These are phyloP conservation scores for Verticillium nonalfalfae DNA, from an alignment of 2,329 filamentous ascomycete species.

Conservation along the genomic window DNA sequence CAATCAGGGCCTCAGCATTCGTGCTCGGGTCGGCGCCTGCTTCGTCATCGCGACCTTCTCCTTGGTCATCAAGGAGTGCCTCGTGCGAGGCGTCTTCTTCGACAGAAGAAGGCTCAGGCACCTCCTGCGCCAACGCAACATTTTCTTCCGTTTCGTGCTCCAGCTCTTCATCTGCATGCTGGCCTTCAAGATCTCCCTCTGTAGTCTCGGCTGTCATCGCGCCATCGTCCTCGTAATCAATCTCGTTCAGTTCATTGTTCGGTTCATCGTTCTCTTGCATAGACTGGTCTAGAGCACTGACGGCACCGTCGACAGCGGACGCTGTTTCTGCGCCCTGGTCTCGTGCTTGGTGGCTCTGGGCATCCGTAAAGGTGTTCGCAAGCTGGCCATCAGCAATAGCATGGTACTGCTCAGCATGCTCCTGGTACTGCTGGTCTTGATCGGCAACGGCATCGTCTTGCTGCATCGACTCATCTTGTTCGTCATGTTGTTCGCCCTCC, in stretches of 20 bases:
- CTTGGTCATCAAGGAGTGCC: constrained; percentile 3
- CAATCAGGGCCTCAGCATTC: constrained; percentile 5
- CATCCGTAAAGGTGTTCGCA: background rate
- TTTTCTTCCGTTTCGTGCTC: background rate
- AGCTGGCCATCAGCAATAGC: background rate
- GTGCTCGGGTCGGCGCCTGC: constrained; percentile 5
- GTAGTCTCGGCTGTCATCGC: background rate
- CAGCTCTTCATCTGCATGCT: background rate
- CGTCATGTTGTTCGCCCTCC: background rate
- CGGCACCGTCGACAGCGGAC: constrained; percentile 12
- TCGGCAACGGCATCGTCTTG: background rate
- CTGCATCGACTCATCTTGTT: background rate
- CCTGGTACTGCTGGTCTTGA: background rate
- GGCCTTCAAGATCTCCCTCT: background rate
- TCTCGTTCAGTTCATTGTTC: constrained; percentile 18
- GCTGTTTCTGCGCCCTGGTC: constrained; percentile 1
- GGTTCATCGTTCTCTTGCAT: constrained; percentile 7
- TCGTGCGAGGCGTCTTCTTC: background rate
- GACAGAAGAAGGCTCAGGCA: background rate
- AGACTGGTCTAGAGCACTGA: background rate
- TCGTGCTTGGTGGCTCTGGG: background rate
- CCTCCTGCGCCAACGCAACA: background rate
- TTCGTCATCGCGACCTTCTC: constrained; percentile 1
- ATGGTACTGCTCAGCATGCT: background rate
- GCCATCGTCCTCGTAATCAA: constrained; percentile 18